These are phyloP conservation scores for Xylaria polymorpha DNA, from an alignment of 2,329 filamentous ascomycete species.

Conservation along the genomic window DNA sequence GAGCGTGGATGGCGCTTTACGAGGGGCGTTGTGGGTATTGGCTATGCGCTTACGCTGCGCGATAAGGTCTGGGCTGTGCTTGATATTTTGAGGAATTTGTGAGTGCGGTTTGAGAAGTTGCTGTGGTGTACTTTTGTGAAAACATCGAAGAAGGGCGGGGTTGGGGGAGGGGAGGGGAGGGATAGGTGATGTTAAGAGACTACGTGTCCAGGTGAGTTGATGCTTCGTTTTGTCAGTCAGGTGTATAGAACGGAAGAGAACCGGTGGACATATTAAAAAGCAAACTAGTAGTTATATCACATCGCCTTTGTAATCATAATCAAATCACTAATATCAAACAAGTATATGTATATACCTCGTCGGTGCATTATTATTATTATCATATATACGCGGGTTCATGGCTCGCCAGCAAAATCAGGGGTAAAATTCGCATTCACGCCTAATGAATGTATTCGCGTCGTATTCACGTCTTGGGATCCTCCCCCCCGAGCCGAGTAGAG, in stretches of 20 bases:
- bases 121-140: not conserved
- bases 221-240: no score
- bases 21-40: conserved; percentile 69
- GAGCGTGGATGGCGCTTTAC: conserved; percentile 73
- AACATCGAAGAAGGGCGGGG: no score
- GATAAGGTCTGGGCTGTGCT: conserved; percentile 56
- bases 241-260: no score
- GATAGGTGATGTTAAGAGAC: no score
- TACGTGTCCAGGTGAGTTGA: no score
- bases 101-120: not conserved
- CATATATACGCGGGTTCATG: no score
- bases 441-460: not conserved
- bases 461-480: not conserved
- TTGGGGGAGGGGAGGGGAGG: no score
- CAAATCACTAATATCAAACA: conserved; percentile 5
- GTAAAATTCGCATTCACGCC: not conserved
- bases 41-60: conserved; percentile 61
- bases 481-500: not conserved
- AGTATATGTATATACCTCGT: not conserved
- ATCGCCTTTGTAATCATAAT: conserved; percentile 2
- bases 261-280: not conserved
- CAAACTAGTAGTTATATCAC: conserved; percentile 6
- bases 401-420: no score
- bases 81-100: conserved; percentile 57
- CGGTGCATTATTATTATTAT: no score